phyloP scores from a whole-genome alignment of 345 rosid species.

The Eucalyptus brandiana region DNA sequence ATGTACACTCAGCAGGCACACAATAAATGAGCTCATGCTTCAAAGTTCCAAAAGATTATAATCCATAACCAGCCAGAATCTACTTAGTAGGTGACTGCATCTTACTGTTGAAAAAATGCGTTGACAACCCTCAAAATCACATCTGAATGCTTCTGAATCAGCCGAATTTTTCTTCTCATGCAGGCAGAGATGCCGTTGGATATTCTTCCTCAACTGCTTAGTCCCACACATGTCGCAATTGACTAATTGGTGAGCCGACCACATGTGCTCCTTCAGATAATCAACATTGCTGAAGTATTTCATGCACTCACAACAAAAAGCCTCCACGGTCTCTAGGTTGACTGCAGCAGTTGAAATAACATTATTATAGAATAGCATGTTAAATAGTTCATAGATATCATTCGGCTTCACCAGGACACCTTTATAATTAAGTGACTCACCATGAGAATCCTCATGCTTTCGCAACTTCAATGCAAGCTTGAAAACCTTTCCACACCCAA shows the following conservation, averaged over 20 bases:
- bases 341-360: slow-evolving; percentile 18
- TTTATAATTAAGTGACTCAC: slow-evolving; percentile 8
- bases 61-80: neutral
- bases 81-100: slow-evolving; percentile 8
- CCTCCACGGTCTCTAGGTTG: slow-evolving; percentile 52
- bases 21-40: slow-evolving; percentile 12
- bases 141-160: slow-evolving; percentile 21
- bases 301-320: slow-evolving; percentile 74
- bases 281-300: slow-evolving; percentile 53
- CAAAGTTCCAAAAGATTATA: neutral
- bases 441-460: slow-evolving; percentile 76
- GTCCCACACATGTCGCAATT: slow-evolving; percentile 58
- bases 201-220: slow-evolving; percentile 57
- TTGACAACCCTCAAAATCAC: slow-evolving; percentile 43
- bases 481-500: slow-evolving; percentile 75
- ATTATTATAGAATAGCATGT: rapidly evolving
- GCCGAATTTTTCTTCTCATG: slow-evolving; percentile 42
- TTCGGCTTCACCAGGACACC: neutral
- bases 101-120: slow-evolving; percentile 57
- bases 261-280: slow-evolving; percentile 53
- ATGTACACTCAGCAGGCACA: neutral
- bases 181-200: slow-evolving; percentile 54
- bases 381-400: neutral
- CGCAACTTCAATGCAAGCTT: slow-evolving; percentile 37
- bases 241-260: slow-evolving; percentile 43